Percentiles rank a stretch among this genome's conserved stretches.
These are phyloP conservation scores for Acacia pycnantha DNA, from an alignment of 331 rosid genomes.

Conservation along the genomic window DNA sequence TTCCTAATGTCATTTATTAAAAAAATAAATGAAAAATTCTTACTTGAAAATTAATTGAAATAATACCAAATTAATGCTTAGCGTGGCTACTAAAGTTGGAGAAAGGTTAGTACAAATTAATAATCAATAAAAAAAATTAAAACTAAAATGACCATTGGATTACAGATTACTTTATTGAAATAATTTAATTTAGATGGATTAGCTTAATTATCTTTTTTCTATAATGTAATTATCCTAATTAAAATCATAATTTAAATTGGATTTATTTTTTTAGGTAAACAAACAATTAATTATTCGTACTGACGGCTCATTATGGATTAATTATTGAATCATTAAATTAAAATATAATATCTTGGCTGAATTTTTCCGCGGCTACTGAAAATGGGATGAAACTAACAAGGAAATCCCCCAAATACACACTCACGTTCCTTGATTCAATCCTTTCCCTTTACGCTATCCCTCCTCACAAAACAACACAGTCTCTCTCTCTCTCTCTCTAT, in stretches of 20 bases:
- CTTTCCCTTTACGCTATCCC: constrained; percentile 21
- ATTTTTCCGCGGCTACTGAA: too few relatives aligned
- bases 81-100: neutral
- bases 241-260: neutral
- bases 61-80: neutral
- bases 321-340: neutral
- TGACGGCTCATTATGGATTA: neutral
- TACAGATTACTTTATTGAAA: neutral
- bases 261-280: neutral
- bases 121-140: neutral
- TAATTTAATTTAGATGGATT: neutral
- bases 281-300: neutral
- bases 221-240: neutral
- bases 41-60: neutral
- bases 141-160: neutral
- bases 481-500: neutral
- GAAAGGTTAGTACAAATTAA: neutral
- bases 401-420: neutral
- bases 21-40: neutral
- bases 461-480: neutral
- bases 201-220: neutral
- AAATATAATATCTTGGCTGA: too few relatives aligned
- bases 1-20: neutral
- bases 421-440: neutral
- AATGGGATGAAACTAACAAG: neutral